phyloP scores from a whole-genome alignment of 1,284 basidiomycete genomes.

The Wallemia ichthyophaga region DNA sequence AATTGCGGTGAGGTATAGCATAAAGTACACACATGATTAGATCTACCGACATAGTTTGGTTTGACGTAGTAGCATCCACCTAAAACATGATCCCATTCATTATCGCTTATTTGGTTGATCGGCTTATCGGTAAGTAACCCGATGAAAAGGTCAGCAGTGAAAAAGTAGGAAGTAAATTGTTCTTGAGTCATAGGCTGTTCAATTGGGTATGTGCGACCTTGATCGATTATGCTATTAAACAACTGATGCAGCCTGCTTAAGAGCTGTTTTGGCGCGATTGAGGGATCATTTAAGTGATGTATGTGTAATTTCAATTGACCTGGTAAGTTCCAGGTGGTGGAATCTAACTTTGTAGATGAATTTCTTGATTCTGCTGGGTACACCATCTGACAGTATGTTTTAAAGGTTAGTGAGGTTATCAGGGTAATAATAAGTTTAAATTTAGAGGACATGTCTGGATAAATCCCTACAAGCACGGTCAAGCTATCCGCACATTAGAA shows the following conservation, averaged over 20 bases:
- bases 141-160: slow-evolving; percentile 40
- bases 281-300: slow-evolving; percentile 24
- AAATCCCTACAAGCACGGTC: too few relatives aligned
- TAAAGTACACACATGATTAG: slow-evolving; percentile 42
- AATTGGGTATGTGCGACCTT: slow-evolving; percentile 57
- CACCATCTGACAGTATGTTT: not conserved
- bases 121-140: slow-evolving; percentile 22
- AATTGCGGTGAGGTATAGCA: not conserved
- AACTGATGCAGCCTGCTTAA: slow-evolving; percentile 28
- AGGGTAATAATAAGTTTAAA: too few relatives aligned
- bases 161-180: slow-evolving; percentile 32
- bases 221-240: slow-evolving; percentile 41
- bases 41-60: slow-evolving; percentile 74
- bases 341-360: not conserved
- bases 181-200: slow-evolving; percentile 27
- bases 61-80: slow-evolving; percentile 67
- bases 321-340: not conserved
- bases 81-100: slow-evolving; percentile 34
- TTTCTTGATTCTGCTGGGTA: not conserved
- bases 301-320: not conserved
- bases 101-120: slow-evolving; percentile 14
- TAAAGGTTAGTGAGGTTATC: too few relatives aligned
- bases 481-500: too few relatives aligned
- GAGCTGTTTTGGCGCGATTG: slow-evolving; percentile 24
- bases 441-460: too few relatives aligned